A percentile compares a stretch with the other conserved stretches of the same genome.
These are phyloP conservation scores for Pisolithus microcarpus DNA, from an alignment of 768 basidiomycete genomes.

Conservation along the genomic window DNA sequence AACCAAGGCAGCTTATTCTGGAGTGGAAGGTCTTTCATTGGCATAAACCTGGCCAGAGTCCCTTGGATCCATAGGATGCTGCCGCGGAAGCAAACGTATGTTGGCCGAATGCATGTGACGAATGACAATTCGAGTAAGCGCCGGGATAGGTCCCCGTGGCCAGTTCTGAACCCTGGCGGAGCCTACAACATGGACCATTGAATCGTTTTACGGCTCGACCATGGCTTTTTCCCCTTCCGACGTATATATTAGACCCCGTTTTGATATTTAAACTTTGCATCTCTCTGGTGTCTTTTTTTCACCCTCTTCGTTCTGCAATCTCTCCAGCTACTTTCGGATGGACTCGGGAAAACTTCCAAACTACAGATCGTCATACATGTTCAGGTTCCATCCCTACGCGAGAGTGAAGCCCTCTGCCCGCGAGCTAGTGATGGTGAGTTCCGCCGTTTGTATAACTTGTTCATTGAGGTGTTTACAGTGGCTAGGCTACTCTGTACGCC, in stretches of 20 bases:
- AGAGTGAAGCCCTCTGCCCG: constrained; percentile 3
- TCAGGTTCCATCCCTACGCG: constrained; percentile 9
- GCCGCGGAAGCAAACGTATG: too few species aligned
- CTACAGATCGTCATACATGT: constrained; percentile 5
- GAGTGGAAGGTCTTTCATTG: too few species aligned
- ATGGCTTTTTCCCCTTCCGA: too few species aligned
- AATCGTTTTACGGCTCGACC: background rate
- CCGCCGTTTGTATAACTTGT: background rate
- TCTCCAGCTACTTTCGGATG: background rate
- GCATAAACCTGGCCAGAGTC: too few species aligned
- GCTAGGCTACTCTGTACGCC: background rate
- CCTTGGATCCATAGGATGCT: too few species aligned
- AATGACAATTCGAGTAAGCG: too few species aligned
- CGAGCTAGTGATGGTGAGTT: constrained; percentile 3
- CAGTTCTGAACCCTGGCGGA: too few species aligned
- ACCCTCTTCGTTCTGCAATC: background rate
- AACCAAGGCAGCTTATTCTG: too few species aligned
- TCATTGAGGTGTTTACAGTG: background rate
- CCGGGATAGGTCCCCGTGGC: too few species aligned
- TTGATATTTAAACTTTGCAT: background rate
- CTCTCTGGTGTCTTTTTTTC: background rate
- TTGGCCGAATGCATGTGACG: too few species aligned
- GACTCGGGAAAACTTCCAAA: constrained; percentile 2
- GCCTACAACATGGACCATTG: too few species aligned
- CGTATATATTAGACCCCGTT: background rate